Evolutionary conservation across 2,329 filamentous ascomycete species (phyloP), one percentile per base, ranked within the genome.

Genomic region (Corinectria fuckeliana): DNA sequence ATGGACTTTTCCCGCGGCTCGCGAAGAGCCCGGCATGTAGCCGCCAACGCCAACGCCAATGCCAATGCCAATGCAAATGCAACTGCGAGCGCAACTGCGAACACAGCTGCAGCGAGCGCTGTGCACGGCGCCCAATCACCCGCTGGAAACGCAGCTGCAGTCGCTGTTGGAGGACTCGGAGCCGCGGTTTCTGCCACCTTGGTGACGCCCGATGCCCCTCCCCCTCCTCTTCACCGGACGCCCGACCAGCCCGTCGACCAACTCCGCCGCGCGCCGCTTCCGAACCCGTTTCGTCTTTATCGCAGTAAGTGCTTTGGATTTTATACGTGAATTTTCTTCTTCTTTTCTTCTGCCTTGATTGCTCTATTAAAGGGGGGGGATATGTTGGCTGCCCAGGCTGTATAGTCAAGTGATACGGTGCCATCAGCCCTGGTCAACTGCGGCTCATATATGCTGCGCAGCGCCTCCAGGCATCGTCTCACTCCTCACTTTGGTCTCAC

Each of bases 261-360:
- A 57, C 66, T 60, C 58, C 67, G 62, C 32, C 67, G 65, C 32
- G 70, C 63, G 39, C 74, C 74, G 20, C 70, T 70, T 23, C 72
- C 72, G 36, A 74, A 77, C 68, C 75, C 75, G 0, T 77, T 77
- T 60, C 74, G 75, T 16, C 65, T 77, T 2, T 74, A 77, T 50
- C 69, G 74, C 64, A 71, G 75, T 77, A 58, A 75, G 75, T 74
- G 14, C 26, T 32, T 11, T 23, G 6, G 20, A 32, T 26, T 30
- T 25, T 45, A n/a, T n/a, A n/a, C n/a, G n/a, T 42, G 30, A 25
- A 45, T 25, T 9, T n/a, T 26, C 36, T 38, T n/a, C 14, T 11
- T 30, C 10, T 42, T 30, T 6, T 25, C 16, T 42, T 7, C 10
- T 14, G 34, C 51, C 11, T 23, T 53, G n/a, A 8, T 45, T 23